Conservation (phyloP, 2,329 filamentous ascomycete genomes). For the Epichloe sibirici region DNA sequence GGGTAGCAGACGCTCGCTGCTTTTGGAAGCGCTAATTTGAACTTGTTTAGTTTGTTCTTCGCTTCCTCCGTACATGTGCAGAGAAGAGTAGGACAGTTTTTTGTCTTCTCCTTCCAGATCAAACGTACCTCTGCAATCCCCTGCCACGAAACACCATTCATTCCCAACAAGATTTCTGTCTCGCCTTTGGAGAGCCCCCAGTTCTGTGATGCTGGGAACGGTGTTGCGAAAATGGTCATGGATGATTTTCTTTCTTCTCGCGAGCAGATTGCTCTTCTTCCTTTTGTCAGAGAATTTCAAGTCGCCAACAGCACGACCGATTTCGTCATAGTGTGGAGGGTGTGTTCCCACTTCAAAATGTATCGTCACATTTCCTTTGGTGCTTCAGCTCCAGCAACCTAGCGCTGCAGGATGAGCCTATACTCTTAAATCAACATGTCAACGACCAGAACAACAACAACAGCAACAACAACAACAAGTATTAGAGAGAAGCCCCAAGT, state of each 20-base stretch:
- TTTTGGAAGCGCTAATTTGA: slow-evolving; percentile 4
- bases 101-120: too few species aligned
- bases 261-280: too few species aligned
- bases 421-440: neutral
- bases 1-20: slow-evolving; percentile 5
- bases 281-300: neutral
- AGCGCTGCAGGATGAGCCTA: neutral
- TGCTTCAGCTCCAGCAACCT: neutral
- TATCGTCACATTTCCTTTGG: neutral
- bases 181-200: neutral
- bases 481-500: too few species aligned
- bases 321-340: neutral
- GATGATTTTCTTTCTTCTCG: neutral
- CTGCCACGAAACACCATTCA: slow-evolving; percentile 6
- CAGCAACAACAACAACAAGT: too few species aligned
- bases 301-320: neutral
- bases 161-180: neutral
- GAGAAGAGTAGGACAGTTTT: too few species aligned
- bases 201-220: neutral
- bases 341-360: neutral
- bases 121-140: slow-evolving; percentile 6
- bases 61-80: too few species aligned
- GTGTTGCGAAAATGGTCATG: neutral
- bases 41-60: too few species aligned
- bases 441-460: too few species aligned